Base-by-base conservation (phyloP, 495 filamentous ascomycete genomes). In the Penicillium diatomitis region DNA sequence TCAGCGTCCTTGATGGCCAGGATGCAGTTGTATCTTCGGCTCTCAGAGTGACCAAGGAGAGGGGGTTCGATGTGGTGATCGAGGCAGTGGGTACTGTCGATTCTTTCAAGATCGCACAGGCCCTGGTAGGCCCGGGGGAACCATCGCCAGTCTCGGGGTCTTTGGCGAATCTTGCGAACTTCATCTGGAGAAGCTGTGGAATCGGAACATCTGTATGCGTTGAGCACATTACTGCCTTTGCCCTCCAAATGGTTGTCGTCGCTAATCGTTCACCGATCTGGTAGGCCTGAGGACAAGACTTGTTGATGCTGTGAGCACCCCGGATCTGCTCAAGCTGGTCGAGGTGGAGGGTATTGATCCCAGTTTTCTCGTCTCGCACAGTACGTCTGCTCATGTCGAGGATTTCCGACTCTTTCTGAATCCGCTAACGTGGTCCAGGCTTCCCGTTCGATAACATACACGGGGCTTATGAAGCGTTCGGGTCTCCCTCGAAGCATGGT, bases 81-180 rank as follows among this genome's bases (percentile, higher is more conserved):
- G 76, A 79, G 51, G 73, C 71, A 32, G 76, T 79, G 2, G 74
- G 76, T 4, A 50, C 69, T 5, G 64, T 65, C 8, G 61, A 62
- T 28, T 68, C 69, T 6, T 71, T 76, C 49, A 60, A 69, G 37
- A 48, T 72, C 45, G 62, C 60, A 38, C 73, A 76, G 55, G 50
- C 60, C n/a, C 48, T 79, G 11, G 63, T 79, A 30, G 72, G 68
- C 20, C 67, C 1, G 73, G 73, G 9, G 74, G 74, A 5, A 54
- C 62, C 1, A 67, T 79, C 43, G 74, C 74, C 6, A 79, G 72
- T 60, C 62, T 78, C 27, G 74, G 75, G 10, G 74, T 79, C 7
- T 68, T 74, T 61, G 68, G 68, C 28, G 36, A 52, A 32, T 65
- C 61, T 41, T 66, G 63, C 0, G 58, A 70, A 47, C 52, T 77